Evolutionary conservation across 768 basidiomycete species (phyloP), one percentile per base, ranked within the genome.

Genomic region (Mrakia gelida): DNA sequence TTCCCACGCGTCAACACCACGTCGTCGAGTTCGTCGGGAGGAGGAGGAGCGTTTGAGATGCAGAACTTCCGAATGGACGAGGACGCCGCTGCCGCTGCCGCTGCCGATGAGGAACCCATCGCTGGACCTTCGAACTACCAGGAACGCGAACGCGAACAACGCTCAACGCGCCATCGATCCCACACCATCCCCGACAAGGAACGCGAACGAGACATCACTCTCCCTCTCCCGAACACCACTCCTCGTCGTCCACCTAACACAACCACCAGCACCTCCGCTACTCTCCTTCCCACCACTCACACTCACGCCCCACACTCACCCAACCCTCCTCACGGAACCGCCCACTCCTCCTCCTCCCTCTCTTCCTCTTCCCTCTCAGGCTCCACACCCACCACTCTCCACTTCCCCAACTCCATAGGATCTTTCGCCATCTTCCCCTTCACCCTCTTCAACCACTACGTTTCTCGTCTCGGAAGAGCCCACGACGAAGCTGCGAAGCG

Each of bases 401-500:
- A 59, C 79, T 54, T 76, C 61, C 74, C 80, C 5, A 77, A 61
- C 45, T 81, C 9, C 80, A 81, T 77, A 68, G 78, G 30, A 34
- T 56, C 73, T 49, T 34, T 76, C 63, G 45, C 63, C 59, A 65
- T 49, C 65, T 73, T 65, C 49, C 77, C 79, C 8, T 78, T 75
- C 77, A 49, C 79, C 3, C 81, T 87, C 49, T 76, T 90, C 15
- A 87, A 87, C 79, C 86, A 85, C 23, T 90, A 89, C 87, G 92
- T 88, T 81, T 86, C 87, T 6, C 87, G 87, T 1, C 83, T 94
- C 21, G 88, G 91, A 2, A 88, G 88, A n/a, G 92, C 89, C 32
- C 92, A 94, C 83, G 85, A 89, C 45, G 86, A 87, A 1, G 92
- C 93, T 28, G 56, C 77, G n/a, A 79, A 76, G 32, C 62, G 52